Evolutionary conservation across 306 rosid genomes (phyloP).

Genomic region (Trifolium subterraneum): DNA sequence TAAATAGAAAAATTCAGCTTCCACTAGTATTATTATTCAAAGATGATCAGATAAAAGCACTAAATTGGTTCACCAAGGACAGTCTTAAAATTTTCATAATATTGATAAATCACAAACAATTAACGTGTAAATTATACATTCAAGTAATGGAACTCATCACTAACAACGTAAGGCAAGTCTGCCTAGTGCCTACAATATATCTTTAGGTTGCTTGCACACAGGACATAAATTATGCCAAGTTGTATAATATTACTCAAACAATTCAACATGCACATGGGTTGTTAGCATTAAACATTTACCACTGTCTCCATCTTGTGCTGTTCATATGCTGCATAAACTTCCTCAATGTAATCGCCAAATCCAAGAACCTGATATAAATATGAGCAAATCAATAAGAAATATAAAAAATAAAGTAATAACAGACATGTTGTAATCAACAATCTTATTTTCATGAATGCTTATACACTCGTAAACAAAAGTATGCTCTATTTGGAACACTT

Average conservation of each 20-base stretch:
- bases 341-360: conserved; percentile 84
- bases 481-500: conserved; percentile 6
- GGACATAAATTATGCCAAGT: background rate
- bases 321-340: conserved; percentile 89
- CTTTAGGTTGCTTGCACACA: background rate
- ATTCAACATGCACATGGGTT: conserved; percentile 27
- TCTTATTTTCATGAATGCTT: background rate
- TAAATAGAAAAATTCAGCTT: conserved; percentile 1
- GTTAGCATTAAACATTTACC: conserved; percentile 55
- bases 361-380: conserved; percentile 78
- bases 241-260: conserved; percentile 21
- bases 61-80: background rate
- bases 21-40: conserved; percentile 15
- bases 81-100: background rate
- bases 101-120: background rate
- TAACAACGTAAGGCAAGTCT: background rate
- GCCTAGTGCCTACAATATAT: background rate
- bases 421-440: background rate
- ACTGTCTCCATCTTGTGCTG: conserved; percentile 89
- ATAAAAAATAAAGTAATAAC: background rate
- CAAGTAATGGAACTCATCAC: background rate
- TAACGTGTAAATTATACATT: background rate
- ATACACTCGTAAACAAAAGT: background rate
- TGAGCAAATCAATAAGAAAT: conserved; percentile 38
- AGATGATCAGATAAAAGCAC: conserved; percentile 11